Conservation (phyloP, 192 early-diverging fungal species). For the Backusella macrospora region DNA sequence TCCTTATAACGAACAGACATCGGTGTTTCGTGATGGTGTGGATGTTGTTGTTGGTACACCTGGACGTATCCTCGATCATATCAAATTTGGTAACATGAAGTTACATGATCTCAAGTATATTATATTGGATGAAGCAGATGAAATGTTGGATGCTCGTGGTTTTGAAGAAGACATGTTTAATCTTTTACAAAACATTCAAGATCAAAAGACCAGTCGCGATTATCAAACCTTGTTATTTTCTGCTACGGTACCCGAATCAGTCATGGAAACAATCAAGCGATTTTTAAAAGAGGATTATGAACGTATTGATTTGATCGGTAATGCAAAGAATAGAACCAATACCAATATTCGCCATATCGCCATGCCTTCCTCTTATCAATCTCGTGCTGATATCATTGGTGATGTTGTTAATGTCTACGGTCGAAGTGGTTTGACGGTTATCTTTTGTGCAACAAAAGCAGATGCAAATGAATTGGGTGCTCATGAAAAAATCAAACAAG, state of each 20-base stretch:
- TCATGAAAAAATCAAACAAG: slow-evolving; percentile 75
- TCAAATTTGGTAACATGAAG: slow-evolving; percentile 80
- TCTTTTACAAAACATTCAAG: slow-evolving; percentile 70
- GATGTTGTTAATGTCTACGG: slow-evolving; percentile 95
- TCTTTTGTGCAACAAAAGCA: slow-evolving; percentile 95
- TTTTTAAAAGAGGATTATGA: slow-evolving; percentile 63
- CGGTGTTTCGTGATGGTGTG: slow-evolving; percentile 68
- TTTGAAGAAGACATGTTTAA: slow-evolving; percentile 83
- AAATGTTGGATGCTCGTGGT: slow-evolving; percentile 82
- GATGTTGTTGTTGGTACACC: slow-evolving; percentile 85
- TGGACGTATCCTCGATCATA: slow-evolving; percentile 81
- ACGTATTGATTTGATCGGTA: slow-evolving; percentile 83
- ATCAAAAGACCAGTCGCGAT: slow-evolving; percentile 67
- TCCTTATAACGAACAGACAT: slow-evolving; percentile 84
- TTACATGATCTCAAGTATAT: slow-evolving; percentile 64
- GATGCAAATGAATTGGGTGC: slow-evolving; percentile 82
- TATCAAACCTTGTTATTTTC: slow-evolving; percentile 84
- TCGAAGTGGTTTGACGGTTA: slow-evolving; percentile 79
- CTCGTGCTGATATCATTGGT: slow-evolving; percentile 87
- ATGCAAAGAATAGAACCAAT: slow-evolving; percentile 87
- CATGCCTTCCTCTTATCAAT: slow-evolving; percentile 86
- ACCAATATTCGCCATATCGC: slow-evolving; percentile 84
- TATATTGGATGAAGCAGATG: slow-evolving; percentile 82
- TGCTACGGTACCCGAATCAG: slow-evolving; percentile 86
- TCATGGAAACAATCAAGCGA: slow-evolving; percentile 65